Base-by-base conservation (phyloP, 1,284 basidiomycete species). In the Pseudozyma tsukubaensis region DNA sequence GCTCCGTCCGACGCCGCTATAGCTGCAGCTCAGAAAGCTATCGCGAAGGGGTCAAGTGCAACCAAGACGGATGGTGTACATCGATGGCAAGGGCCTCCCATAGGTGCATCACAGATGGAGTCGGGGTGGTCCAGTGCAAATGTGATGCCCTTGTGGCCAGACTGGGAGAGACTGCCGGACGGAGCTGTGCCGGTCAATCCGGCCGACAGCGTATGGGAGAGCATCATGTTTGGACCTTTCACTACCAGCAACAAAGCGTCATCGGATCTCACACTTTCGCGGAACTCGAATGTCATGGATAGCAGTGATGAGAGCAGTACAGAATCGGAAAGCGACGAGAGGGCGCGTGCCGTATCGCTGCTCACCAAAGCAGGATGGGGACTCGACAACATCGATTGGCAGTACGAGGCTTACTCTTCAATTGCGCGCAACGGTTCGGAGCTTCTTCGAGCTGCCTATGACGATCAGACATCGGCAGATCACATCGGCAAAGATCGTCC, bases 161-260 rank as follows among this genome's bases (percentile, higher is more conserved):
- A 80, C 32, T 80, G 78, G 78, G 78, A 80, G 48, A 44, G 40
- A 21, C 49, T 72, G 6, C 65, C 60, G 14, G 66, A 69, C 10
- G 65, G 65, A 35, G 19, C 54, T 1, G 37, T 40, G 4, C 59
- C 72, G 3, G 35, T 64, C 32, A 71, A 44, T 42, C 56, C 64
- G 1, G 43, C 68, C 10, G 68, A 77, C 18, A 71, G 57, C 39
- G 51, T 53, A 0, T 74, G 75, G 75, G 74, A 79, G 36, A 66
- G 53, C 42, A 65, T 69, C 53, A 71, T 78, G 61, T 77, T 79
- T 34, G 78, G 77, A 5, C 78, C 78, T 8, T 80, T 80, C 45
- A 47, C 62, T 12, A 53, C 37, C 37, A 50, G 39, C 4, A 49
- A 24, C 16, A 19, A 43, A 32, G 59, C 52, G 11, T 42, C 59